These are phyloP conservation scores for Cenchrus purpureus DNA, from an alignment of 176 grass and related monocot species.

Conservation along the genomic window DNA sequence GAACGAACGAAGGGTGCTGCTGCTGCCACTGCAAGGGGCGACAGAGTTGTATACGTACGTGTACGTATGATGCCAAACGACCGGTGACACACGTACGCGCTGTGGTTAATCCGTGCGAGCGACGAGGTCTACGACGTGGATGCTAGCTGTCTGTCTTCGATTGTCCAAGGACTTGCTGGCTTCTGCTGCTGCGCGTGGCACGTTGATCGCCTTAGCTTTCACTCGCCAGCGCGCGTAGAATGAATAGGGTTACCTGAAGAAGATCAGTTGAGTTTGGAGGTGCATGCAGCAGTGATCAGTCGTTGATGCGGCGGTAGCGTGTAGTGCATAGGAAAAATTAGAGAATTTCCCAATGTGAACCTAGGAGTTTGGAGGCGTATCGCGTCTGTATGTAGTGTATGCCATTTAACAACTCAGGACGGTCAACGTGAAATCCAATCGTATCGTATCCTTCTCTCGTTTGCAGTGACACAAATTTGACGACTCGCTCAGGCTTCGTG, in stretches of 20 bases:
- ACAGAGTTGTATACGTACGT: neutral
- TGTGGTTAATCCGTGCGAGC: neutral
- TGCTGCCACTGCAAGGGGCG: conserved; percentile 22
- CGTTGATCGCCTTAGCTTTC: no score
- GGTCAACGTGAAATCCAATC: conserved; percentile 34
- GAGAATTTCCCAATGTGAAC: neutral
- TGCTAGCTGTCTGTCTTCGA: no score
- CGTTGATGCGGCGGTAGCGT: neutral
- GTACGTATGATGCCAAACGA: neutral
- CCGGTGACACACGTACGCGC: neutral
- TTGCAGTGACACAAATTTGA: conserved; percentile 25
- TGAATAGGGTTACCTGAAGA: no score
- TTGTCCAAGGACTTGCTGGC: no score
- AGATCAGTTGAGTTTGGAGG: no score
- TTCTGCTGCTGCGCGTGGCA: no score
- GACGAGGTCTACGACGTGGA: no score
- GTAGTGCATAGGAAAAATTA: neutral
- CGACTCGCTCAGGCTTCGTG: conserved; percentile 26
- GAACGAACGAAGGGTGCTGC: neutral
- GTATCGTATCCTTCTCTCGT: conserved; percentile 36
- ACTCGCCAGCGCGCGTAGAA: no score
- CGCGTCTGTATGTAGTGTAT: no score
- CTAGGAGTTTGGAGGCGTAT: conserved; percentile 8
- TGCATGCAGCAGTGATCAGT: neutral
- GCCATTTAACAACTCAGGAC: neutral